Base-by-base conservation (phyloP, 257 asterid species). In the Gentiana macrophylla region DNA sequence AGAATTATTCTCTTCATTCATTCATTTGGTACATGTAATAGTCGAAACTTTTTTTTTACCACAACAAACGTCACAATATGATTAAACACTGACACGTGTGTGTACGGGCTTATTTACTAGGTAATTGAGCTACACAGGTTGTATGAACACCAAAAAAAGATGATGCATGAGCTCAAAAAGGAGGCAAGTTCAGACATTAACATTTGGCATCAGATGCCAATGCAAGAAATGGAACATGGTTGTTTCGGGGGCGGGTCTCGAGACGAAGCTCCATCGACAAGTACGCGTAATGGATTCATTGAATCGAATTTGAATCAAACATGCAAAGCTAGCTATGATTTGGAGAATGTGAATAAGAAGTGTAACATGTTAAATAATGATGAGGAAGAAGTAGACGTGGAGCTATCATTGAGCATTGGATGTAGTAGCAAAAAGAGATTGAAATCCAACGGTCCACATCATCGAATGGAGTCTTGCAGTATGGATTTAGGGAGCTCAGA, bases 41-140 rank as follows among this genome's bases (percentile, higher is more conserved):
- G 9, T n/a, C 1, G 24, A 9, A 5, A 9, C 38, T 36, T 32
- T 4, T 47, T 10, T 41, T 9, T 41, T 38, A 41, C 8, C 8
- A 41, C 46, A 41, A 4, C 46, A 3, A 15, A 15, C 24, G 24
- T 15, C 24, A 15, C 24, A 24, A 34, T 15, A 32, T 52, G 57
- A 62, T 54, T n/a, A 50, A 50, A 51, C 38, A 38, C 38, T 58
- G 4, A n/a, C 2, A 38, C 46, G 37, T 10, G 13, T 43, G 37
- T 10, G 13, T 43, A 49, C 55, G 37, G 47, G 8, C 13, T 24
- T 35, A 46, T 12, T 1, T 45, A 59, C 48, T 11, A 86, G 95
- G 85, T 86, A 36, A 67, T 56, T 15, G 89, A 86, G 67, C 83
- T 86, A 49, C 95, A 83, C 55, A 68, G 81, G 8, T 58, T 80